Conservation (phyloP, 306 rosid genomes). For the Glycine tomentella region DNA sequence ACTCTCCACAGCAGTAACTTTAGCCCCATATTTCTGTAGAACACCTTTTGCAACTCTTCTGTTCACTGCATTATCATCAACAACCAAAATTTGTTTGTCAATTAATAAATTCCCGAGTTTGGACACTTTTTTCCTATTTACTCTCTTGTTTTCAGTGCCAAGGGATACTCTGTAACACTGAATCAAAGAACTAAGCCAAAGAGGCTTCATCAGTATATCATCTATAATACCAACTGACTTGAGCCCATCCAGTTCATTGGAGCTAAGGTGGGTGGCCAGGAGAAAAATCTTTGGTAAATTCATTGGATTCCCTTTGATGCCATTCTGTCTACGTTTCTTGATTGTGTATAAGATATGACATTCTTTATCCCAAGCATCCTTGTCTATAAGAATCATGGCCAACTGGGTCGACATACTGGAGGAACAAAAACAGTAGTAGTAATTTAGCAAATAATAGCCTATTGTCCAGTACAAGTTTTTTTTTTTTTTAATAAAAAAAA, state of each 20-base stretch:
- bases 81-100: slow-evolving; percentile 80
- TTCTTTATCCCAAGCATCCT: slow-evolving; percentile 80
- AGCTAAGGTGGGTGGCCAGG: slow-evolving; percentile 58
- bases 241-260: slow-evolving; percentile 56
- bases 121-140: slow-evolving; percentile 55
- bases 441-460: slow-evolving; percentile 32
- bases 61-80: slow-evolving; percentile 89
- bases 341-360: slow-evolving; percentile 46
- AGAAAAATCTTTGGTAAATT: slow-evolving; percentile 73
- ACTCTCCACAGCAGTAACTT: slow-evolving; percentile 78
- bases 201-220: slow-evolving; percentile 75
- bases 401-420: slow-evolving; percentile 55
- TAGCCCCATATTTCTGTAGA: slow-evolving; percentile 81
- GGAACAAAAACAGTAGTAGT: slow-evolving; percentile 27
- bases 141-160: slow-evolving; percentile 64
- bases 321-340: slow-evolving; percentile 53
- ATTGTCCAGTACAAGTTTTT: slow-evolving; percentile 2
- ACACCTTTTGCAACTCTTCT: slow-evolving; percentile 93
- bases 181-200: slow-evolving; percentile 66
- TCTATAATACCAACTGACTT: slow-evolving; percentile 66
- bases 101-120: slow-evolving; percentile 65
- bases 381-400: slow-evolving; percentile 80
- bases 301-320: slow-evolving; percentile 47
- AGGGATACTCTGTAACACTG: slow-evolving; percentile 70
- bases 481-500: no score